phyloP scores from a whole-genome alignment of 257 asterid species.

The Voacanga thouarsii region DNA sequence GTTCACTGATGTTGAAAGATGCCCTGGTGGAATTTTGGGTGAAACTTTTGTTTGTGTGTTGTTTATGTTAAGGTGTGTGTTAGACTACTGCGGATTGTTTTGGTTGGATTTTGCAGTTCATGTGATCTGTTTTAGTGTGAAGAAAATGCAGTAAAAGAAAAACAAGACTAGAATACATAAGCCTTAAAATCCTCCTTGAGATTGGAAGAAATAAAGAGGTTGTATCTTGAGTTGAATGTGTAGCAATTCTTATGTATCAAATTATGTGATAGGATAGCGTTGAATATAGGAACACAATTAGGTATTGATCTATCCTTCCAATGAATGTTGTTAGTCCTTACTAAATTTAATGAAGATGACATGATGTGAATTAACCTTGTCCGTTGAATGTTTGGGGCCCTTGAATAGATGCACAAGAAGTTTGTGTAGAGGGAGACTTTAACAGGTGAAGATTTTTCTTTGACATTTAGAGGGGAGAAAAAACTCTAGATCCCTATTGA shows the following conservation, averaged over 20 bases:
- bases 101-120: too few relatives aligned
- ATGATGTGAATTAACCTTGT: neutral
- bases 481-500: neutral
- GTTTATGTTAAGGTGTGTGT: too few relatives aligned
- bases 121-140: too few relatives aligned
- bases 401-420: neutral
- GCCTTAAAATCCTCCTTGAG: too few relatives aligned
- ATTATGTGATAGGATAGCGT: neutral
- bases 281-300: neutral
- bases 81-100: too few relatives aligned
- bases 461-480: neutral
- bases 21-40: too few relatives aligned
- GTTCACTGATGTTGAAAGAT: too few relatives aligned
- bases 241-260: neutral
- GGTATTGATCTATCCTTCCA: neutral
- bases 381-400: neutral
- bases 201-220: neutral
- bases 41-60: too few relatives aligned
- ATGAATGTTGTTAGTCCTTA: neutral
- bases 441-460: neutral
- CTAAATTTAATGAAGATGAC: neutral
- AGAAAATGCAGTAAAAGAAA: too few relatives aligned
- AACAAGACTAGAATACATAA: too few relatives aligned
- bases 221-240: neutral
- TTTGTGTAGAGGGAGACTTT: neutral